Evolutionary conservation across 2,329 filamentous ascomycete genomes (phyloP).

Genomic region (Albophoma yamanashiensis): DNA sequence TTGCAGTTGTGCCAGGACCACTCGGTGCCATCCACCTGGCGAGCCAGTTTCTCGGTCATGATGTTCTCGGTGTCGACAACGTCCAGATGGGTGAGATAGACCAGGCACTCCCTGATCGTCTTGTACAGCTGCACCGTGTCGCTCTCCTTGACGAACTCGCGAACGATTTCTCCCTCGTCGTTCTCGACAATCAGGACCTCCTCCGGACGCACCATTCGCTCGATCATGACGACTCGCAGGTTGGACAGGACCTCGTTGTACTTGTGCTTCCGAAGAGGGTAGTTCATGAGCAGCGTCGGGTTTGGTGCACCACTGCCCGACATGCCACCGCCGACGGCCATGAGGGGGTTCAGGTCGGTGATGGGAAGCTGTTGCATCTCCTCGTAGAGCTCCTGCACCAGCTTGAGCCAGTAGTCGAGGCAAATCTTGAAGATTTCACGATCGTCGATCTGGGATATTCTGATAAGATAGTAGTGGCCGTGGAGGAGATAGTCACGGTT

Average conservation of each 20-base stretch:
- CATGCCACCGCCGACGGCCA: constrained; percentile 63
- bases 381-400: constrained; percentile 95
- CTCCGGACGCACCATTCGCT: constrained; percentile 98
- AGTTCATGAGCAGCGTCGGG: constrained; percentile 74
- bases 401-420: constrained; percentile 97
- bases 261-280: constrained; percentile 94
- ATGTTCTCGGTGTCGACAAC: constrained; percentile 96
- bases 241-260: constrained; percentile 92
- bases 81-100: constrained; percentile 94
- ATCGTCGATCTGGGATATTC: constrained; percentile 97
- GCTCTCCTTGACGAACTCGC: constrained; percentile 98
- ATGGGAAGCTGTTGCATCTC: constrained; percentile 97
- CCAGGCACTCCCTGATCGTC: constrained; percentile 91
- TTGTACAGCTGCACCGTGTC: constrained; percentile 99
- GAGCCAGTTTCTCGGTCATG: constrained; percentile 96
- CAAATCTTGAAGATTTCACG: constrained; percentile 99
- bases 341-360: constrained; percentile 81
- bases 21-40: constrained; percentile 88
- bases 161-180: constrained; percentile 96
- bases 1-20: constrained; percentile 99
- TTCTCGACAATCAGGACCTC: constrained; percentile 99
- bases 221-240: constrained; percentile 94
- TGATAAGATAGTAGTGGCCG: constrained; percentile 94
- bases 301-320: constrained; percentile 77
- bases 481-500: constrained; percentile 93